Base-by-base conservation (phyloP, 192 early-diverging fungal species). In the Backusella australiensis region DNA sequence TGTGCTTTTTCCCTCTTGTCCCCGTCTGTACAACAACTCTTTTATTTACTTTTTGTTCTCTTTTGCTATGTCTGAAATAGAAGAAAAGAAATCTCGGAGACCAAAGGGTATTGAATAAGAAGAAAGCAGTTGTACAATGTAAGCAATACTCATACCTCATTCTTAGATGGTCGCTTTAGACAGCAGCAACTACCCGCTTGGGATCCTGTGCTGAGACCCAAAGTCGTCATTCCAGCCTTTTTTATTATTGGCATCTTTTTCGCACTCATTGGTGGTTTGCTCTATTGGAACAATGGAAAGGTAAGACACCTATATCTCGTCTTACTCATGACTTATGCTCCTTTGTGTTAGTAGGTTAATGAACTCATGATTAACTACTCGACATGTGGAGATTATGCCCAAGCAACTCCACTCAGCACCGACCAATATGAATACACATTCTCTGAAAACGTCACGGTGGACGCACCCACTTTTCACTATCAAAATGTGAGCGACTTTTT, bases 141-240 rank as follows among this genome's bases (percentile, higher is more conserved):
- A 39, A 39, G 3, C 38, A 39, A 32, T 12, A 12, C 38, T 39
- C 38, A 39, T 39, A 7, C 17, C 19, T 39, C 26, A 6, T 19
- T 17, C 23, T 23, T 78, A 91, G 90, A 98, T 86, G 95, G 95
- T 32, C 94, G 95, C 15, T 98, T 98, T 82, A 97, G 95, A 86
- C 97, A 99, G 83, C 97, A 99, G 81, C 93, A 96, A 21, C 89
- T 99, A 75, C 94, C 93, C 73, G 95, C 97, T 12, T 99, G 97
- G 97, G 96, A 99, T 86, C 97, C 97, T 6, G 91, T 99, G 29
- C 85, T 99, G 67, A 99, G 95, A n/a, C 96, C 97, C 73, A 96
- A 96, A 78, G 93, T 93, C 42, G 96, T 97, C 15, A 83, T 99
- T 4, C 97, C 97, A 2, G 93, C 95, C 23, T 96, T 97, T 77